Evolutionary conservation across 305 asterid genomes (phyloP).

Genomic region (Stenogyne calaminthoides): DNA sequence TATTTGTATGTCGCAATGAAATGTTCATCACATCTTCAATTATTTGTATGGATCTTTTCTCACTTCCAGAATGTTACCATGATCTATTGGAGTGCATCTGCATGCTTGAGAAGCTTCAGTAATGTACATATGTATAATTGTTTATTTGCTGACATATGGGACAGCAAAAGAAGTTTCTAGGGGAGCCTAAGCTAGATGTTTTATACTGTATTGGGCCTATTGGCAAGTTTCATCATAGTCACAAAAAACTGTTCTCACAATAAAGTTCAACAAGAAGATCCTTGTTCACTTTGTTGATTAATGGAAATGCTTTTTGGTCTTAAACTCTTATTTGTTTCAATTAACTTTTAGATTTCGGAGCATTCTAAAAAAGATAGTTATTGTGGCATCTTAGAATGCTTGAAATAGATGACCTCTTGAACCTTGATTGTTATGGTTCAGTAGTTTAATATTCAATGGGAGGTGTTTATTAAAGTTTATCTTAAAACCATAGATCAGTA

Average conservation of each 20-base stretch:
- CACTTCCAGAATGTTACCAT: not conserved
- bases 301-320: not conserved
- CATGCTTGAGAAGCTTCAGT: conserved; percentile 9
- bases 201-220: not conserved
- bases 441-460: not conserved
- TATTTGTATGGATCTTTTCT: not conserved
- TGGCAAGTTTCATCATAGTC: not conserved
- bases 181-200: not conserved
- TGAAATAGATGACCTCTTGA: not conserved
- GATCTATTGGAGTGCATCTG: not conserved
- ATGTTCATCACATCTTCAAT: not conserved
- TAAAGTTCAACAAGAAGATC: conserved; percentile 15
- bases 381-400: not conserved
- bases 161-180: not conserved
- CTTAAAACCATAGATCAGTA: not conserved
- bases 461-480: not conserved
- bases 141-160: not conserved
- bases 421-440: not conserved
- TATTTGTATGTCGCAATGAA: not conserved
- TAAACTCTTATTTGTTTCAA: not conserved
- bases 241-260: not conserved
- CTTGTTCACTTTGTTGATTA: not conserved
- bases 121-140: not conserved
- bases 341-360: not conserved
- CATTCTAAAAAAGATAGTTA: not conserved